Evolutionary conservation across 257 asterid species (phyloP), one percentile per base, ranked within the genome.

Genomic region (Hygrophila difformis): DNA sequence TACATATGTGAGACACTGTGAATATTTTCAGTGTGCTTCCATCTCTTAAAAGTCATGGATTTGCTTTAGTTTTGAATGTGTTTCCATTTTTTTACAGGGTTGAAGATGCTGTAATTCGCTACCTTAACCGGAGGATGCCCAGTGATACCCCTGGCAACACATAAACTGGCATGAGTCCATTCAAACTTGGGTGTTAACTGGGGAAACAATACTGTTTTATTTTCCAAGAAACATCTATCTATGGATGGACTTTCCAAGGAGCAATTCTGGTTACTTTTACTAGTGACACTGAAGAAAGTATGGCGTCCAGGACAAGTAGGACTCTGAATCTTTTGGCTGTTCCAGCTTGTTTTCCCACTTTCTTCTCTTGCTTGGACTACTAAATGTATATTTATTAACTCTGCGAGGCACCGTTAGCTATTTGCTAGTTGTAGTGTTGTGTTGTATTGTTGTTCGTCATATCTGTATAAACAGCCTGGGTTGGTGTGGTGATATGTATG

Each of bases 41-140:
- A 42, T 64, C 54, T 35, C 50, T 54, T 49, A 51, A 55, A 81
- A 88, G 97, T 95, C 94, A 81, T 47, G 97, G 84, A 57, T 95
- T 84, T 72, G 97, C 95, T 55, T 94, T 84, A 48, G 79, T 88
- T 50, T n/a, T n/a, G n/a, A n/a, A 26, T 26, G 31, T 3, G 17
- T 41, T 48, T 55, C 12, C 33, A 42, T 64, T 55, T 35, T 47
- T 54, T 49, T 51, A 55, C 82, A 88, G 97, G 97, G 95, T 84
- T 47, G 97, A 88, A 57, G 97, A 88, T 72, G 97, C 95, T 55
- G 95, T 84, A 48, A 81, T 88, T 50, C 94, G 97, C 41, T 88
- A 84, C 72, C 82, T 88, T 60, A 88, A 88, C 61, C 77, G 95
- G 47, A 88, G 68, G 74, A 71, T 84, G 35, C 81, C 94, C 2